phyloP scores from a whole-genome alignment of 208 protist genomes.

The Herpetomonas tarakana region DNA sequence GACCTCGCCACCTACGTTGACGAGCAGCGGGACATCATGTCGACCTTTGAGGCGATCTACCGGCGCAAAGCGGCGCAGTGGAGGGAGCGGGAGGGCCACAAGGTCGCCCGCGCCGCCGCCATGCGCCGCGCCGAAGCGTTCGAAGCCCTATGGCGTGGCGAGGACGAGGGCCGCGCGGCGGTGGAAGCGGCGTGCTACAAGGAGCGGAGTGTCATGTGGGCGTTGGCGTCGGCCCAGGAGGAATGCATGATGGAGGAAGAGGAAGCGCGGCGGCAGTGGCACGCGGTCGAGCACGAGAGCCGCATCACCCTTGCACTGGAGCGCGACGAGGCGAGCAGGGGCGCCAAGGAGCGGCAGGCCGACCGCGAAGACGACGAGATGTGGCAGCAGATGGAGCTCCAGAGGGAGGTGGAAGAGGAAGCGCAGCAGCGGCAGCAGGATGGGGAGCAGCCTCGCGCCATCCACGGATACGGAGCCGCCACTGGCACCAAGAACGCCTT shows the following conservation, averaged over 20 bases:
- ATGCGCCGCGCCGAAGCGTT: slow-evolving; percentile 23
- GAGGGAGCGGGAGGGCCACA: slow-evolving; percentile 11
- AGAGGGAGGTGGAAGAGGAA: slow-evolving; percentile 8
- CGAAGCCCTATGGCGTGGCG: slow-evolving; percentile 27
- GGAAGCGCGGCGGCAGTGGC: slow-evolving; percentile 15
- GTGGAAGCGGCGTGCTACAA: slow-evolving; percentile 32
- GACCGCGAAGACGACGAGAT: slow-evolving; percentile 8
- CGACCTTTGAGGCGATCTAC: slow-evolving; percentile 20
- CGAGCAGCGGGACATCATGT: slow-evolving; percentile 55
- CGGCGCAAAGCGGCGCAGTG: slow-evolving; percentile 10
- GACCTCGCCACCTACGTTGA: slow-evolving; percentile 39
- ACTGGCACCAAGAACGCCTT: slow-evolving; percentile 1
- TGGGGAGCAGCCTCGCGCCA: neutral
- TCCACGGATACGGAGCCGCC: no score
- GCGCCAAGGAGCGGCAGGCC: neutral
- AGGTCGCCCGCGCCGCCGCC: slow-evolving; percentile 15
- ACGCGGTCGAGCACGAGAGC: neutral
- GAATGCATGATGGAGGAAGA: slow-evolving; percentile 42
- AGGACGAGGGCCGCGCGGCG: slow-evolving; percentile 37
- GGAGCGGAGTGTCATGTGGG: slow-evolving; percentile 13
- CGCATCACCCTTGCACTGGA: neutral
- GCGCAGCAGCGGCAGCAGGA: neutral
- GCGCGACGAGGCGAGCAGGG: neutral
- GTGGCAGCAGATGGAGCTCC: neutral
- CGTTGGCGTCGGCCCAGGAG: slow-evolving; percentile 24